Evolutionary conservation across 2,329 filamentous ascomycete species (phyloP).

Genomic region (Ascochyta koolunga): DNA sequence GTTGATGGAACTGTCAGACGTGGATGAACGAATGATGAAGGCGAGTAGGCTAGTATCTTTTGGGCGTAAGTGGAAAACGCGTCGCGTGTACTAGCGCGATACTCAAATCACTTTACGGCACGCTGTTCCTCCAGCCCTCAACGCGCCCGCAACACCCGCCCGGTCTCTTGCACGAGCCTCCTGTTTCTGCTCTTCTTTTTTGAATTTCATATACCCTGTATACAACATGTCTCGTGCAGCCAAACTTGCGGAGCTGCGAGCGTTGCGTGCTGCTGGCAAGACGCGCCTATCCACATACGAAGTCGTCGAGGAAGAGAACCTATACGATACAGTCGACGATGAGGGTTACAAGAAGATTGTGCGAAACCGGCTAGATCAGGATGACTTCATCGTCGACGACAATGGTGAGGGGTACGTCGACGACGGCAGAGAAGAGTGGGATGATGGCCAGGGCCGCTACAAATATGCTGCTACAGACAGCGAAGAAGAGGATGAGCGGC

Average conservation of each 20-base stretch:
- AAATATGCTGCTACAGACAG: conserved; percentile 68
- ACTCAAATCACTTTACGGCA: conserved; percentile 12
- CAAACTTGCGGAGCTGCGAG: conserved; percentile 74
- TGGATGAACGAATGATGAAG: conserved; percentile 5
- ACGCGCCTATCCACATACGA: conserved; percentile 88
- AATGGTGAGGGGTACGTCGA: conserved; percentile 97
- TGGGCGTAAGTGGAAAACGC: conserved; percentile 14
- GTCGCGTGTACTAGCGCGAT: conserved; percentile 33
- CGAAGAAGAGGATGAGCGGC: conserved; percentile 75
- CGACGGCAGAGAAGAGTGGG: conserved; percentile 78
- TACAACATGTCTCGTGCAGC: conserved; percentile 44
- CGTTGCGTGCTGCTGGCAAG: conserved; percentile 86
- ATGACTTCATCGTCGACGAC: conserved; percentile 98
- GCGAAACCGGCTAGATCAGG: conserved; percentile 82
- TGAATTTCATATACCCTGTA: conserved; percentile 14
- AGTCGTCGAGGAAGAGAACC: conserved; percentile 78
- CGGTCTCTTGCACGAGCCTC: conserved; percentile 15
- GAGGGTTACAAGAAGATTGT: conserved; percentile 98
- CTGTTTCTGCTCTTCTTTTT: conserved; percentile 20
- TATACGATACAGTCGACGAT: conserved; percentile 97
- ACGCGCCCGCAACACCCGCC: conserved; percentile 26
- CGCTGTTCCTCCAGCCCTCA: conserved; percentile 30
- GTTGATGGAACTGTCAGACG: conserved; percentile 6
- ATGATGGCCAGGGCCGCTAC: conserved; percentile 74
- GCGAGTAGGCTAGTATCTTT: conserved; percentile 3